A percentile compares a stretch with the other conserved stretches of the same genome.
phyloP scores from a whole-genome alignment of 1,284 basidiomycete genomes.

The Coniferiporia sulphurascens region DNA sequence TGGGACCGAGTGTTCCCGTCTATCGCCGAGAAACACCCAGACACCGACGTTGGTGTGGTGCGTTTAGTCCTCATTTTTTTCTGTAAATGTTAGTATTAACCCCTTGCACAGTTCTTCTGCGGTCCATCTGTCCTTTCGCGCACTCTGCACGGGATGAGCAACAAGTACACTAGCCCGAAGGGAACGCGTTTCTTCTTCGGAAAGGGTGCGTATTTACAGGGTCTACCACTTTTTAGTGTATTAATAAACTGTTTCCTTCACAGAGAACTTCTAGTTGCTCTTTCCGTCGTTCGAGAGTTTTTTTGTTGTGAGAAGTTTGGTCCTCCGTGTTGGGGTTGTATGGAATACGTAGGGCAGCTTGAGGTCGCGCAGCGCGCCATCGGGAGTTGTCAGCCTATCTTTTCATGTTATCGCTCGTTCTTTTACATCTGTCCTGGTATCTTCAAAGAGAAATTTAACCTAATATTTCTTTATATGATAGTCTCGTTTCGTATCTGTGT shows the following conservation, averaged over 20 bases:
- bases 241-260: not conserved
- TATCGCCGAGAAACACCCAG: conserved; percentile 73
- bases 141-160: conserved; percentile 70
- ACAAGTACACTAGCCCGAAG: conserved; percentile 79
- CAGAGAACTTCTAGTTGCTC: conserved; percentile 23
- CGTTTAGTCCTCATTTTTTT: conserved; percentile 8
- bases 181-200: conserved; percentile 87
- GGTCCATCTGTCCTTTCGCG: conserved; percentile 68
- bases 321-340: not conserved
- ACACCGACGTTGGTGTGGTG: conserved; percentile 82
- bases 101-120: conserved; percentile 64
- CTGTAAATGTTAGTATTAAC: not conserved
- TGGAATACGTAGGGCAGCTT: not conserved
- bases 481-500: not conserved
- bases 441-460: not conserved
- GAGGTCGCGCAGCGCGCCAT: not conserved
- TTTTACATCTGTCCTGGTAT: not conserved
- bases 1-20: conserved; percentile 82
- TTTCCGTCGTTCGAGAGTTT: not conserved
- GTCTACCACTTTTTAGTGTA: not conserved
- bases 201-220: conserved; percentile 45
- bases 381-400: not conserved
- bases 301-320: not conserved
- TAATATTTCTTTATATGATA: not conserved
- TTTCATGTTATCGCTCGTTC: not conserved